Percentiles rank a stretch among this genome's conserved stretches.
phyloP scores from a whole-genome alignment of 164 flowering plant genomes.

The Platanus orientalis region DNA sequence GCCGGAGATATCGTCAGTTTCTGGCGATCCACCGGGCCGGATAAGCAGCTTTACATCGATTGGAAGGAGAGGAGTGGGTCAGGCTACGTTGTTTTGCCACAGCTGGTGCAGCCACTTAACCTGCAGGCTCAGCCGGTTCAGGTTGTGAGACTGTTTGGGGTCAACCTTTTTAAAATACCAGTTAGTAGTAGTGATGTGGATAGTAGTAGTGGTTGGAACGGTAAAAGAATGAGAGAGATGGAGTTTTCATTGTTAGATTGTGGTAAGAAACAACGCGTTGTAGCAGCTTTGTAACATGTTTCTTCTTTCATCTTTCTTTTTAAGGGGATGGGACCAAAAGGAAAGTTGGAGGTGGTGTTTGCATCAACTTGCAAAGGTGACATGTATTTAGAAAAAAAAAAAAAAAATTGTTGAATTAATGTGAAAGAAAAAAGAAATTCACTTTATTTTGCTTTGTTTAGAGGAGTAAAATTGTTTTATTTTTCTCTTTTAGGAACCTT shows the following conservation, averaged over 20 bases:
- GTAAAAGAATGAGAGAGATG: slow-evolving; percentile 46
- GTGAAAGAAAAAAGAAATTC: not conserved
- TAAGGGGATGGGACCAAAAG: slow-evolving; percentile 3
- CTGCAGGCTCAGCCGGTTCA: slow-evolving; percentile 33
- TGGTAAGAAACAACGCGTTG: slow-evolving; percentile 52
- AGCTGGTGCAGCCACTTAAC: slow-evolving; percentile 4
- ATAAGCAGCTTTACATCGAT: slow-evolving; percentile 66
- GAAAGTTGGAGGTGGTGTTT: slow-evolving; percentile 10
- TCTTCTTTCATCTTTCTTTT: slow-evolving; percentile 10
- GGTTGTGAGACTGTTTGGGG: slow-evolving; percentile 74
- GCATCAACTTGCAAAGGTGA: slow-evolving; percentile 37
- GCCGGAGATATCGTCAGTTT: slow-evolving; percentile 77
- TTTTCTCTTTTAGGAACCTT: too few species aligned
- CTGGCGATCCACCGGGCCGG: slow-evolving; percentile 43
- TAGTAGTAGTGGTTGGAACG: slow-evolving; percentile 19
- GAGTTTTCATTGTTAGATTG: slow-evolving; percentile 43
- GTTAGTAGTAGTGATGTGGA: slow-evolving; percentile 10
- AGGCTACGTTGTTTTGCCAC: not conserved
- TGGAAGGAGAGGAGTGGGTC: slow-evolving; percentile 39
- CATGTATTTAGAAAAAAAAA: slow-evolving; percentile 19
- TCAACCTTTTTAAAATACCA: slow-evolving; percentile 55
- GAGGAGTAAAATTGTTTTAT: too few species aligned
- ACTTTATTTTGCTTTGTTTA: too few species aligned
- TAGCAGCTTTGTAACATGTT: slow-evolving; percentile 42
- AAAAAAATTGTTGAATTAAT: slow-evolving; percentile 28